Evolutionary conservation across 129 eudicot species (phyloP).

Genomic region (Calendula officinalis): DNA sequence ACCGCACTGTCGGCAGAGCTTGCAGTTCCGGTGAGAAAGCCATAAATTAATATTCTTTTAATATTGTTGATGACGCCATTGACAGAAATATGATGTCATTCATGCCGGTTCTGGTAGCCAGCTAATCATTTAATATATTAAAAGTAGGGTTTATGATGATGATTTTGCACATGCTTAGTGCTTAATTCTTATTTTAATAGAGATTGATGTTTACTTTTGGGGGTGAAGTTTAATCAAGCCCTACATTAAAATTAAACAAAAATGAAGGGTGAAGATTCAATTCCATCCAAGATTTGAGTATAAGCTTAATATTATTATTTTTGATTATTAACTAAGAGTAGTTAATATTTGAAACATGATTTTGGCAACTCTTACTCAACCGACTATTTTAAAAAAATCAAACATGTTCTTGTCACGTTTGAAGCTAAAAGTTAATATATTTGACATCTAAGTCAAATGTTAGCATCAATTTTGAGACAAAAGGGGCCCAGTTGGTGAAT

Average conservation of each 20-base stretch:
- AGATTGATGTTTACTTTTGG: constrained; percentile 13
- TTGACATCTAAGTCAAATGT: neutral
- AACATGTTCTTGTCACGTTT: constrained; percentile 12
- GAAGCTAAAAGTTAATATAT: constrained; percentile 11
- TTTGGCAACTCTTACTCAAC: constrained; percentile 9
- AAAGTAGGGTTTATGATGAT: constrained; percentile 3
- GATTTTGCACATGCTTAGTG: constrained; percentile 36
- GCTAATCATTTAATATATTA: constrained; percentile 25
- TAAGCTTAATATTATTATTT: no score
- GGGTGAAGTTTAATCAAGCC: constrained; percentile 11
- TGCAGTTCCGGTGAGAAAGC: constrained; percentile 72
- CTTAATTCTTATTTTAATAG: constrained; percentile 8
- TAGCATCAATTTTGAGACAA: constrained; percentile 15
- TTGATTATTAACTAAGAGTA: no score
- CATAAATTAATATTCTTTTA: neutral
- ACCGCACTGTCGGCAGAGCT: constrained; percentile 68
- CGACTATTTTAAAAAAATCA: neutral
- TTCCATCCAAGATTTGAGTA: neutral
- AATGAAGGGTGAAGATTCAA: constrained; percentile 17
- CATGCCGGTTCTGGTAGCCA: constrained; percentile 23
- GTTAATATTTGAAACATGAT: constrained; percentile 16
- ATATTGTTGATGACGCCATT: constrained; percentile 11
- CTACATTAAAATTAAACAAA: neutral
- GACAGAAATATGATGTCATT: constrained; percentile 22
- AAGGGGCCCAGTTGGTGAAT: constrained; percentile 12